Base-by-base conservation (phyloP, 2,329 filamentous ascomycete species). In the Pseudogymnoascus sp. region DNA sequence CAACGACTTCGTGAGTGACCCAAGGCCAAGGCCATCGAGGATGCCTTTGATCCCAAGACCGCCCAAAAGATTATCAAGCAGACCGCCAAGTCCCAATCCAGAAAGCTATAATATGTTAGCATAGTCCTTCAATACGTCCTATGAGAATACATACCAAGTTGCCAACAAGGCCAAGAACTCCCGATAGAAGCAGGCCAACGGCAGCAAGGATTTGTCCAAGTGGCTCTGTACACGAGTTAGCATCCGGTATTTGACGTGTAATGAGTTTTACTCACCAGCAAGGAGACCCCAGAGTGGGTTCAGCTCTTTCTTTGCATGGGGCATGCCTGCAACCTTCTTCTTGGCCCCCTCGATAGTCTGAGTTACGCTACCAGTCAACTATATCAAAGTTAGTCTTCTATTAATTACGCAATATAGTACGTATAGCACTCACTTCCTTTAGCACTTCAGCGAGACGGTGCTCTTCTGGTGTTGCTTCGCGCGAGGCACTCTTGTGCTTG, bases 121-220 rank as follows among this genome's bases (percentile, higher is more conserved):
- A 14, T 50, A 50, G 22, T 7, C 14, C 41, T 25, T 47, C 7
- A 32, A 32, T 28, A 62, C 94, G 81, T 14, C 8, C 50, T 70
- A 76, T 16, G 25, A 16, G 14, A 50, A 8, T 28, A 50, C 41
- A 74, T 69, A 81, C 76, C 63, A 96, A 77, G 70, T 86, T 86
- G 61, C 91, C 91, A 18, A 96, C 90, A 1, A 97, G 81, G 43
- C 89, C 89, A 6, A 97, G 79, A 0, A 97, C 91, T 73, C 92
- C 91, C 59, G 80, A 86, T 63, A 97, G 79, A 65, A 96, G 75
- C 62, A 96, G 76, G 20, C 92, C 92, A 50, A 96, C 91, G 9
- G 90, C 91, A 7, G 91, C 90, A 57, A 96, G 82, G 71, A 96
- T 96, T 81, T 97, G 92, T 81, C 91, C 90, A 20, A 96, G 78